Conservation (phyloP, 345 rosid species). For the Corchorus capsularis region DNA sequence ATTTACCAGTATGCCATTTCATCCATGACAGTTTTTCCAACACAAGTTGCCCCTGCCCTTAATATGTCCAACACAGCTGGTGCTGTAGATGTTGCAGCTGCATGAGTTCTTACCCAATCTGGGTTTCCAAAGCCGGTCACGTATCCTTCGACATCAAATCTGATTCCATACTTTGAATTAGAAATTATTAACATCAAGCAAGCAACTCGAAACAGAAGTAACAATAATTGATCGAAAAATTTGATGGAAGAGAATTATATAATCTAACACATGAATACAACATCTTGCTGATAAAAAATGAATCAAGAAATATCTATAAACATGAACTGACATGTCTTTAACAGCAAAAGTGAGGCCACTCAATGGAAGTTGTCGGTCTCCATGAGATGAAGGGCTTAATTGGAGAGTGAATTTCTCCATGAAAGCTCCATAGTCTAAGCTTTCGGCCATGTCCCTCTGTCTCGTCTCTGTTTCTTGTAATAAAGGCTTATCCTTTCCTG, state of each 20-base stretch:
- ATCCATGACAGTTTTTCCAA: conserved; percentile 85
- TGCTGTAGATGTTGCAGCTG: conserved; percentile 68
- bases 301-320: too few species aligned
- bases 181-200: too few species aligned
- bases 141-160: conserved; percentile 82
- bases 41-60: conserved; percentile 66
- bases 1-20: conserved; percentile 91
- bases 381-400: conserved; percentile 47
- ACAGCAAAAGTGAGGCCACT: conserved; percentile 77
- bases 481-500: background rate
- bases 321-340: conserved; percentile 71
- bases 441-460: conserved; percentile 42
- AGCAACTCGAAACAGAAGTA: too few species aligned
- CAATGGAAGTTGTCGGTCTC: conserved; percentile 40
- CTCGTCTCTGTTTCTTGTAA: too few species aligned
- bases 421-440: conserved; percentile 74
- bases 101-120: conserved; percentile 88
- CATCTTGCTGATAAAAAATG: too few species aligned
- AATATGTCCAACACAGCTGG: conserved; percentile 66
- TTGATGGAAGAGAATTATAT: too few species aligned
- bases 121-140: conserved; percentile 94
- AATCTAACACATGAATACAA: too few species aligned
- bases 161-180: conserved; percentile 26
- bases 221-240: too few species aligned
- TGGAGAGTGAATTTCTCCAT: conserved; percentile 62